Percentiles rank a stretch among this genome's conserved stretches.
Conservation (phyloP, 306 rosid species). For the Vigna reflexopilosa region DNA sequence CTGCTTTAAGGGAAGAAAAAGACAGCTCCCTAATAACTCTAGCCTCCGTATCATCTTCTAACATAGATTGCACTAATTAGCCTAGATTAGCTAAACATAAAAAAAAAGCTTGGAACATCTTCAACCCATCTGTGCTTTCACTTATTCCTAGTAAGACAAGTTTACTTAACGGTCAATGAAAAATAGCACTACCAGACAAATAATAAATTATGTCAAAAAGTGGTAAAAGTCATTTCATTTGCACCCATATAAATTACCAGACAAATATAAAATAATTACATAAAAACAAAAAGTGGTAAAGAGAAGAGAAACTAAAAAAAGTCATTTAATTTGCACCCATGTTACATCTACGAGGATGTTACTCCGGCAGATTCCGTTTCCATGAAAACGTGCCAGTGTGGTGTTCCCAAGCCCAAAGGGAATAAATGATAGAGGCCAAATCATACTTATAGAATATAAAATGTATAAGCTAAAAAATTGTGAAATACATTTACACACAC, state of each 20-base stretch:
- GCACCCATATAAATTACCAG: too few relatives aligned
- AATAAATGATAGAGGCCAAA: not conserved
- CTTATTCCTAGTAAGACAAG: conserved; percentile 4
- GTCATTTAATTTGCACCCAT: not conserved
- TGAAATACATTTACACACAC: not conserved
- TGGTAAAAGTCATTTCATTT: too few relatives aligned
- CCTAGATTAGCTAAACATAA: not conserved
- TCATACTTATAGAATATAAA: not conserved
- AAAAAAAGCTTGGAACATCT: not conserved
- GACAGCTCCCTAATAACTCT: not conserved
- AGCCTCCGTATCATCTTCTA: not conserved
- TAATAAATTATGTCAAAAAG: conserved; percentile 4
- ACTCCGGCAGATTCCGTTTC: not conserved
- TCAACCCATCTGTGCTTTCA: conserved; percentile 1
- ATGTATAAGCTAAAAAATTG: not conserved
- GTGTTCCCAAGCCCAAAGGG: conserved; percentile 18
- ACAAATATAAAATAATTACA: not conserved
- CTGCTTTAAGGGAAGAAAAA: conserved; percentile 15
- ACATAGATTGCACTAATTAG: not conserved
- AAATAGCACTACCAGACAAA: not conserved
- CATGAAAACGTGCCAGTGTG: not conserved
- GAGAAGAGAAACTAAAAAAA: not conserved
- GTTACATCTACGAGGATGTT: not conserved
- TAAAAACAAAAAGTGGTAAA: not conserved
- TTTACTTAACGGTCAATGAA: conserved; percentile 6